Conservation (phyloP, 257 asterid species). For the Salvia miltiorrhiza region DNA sequence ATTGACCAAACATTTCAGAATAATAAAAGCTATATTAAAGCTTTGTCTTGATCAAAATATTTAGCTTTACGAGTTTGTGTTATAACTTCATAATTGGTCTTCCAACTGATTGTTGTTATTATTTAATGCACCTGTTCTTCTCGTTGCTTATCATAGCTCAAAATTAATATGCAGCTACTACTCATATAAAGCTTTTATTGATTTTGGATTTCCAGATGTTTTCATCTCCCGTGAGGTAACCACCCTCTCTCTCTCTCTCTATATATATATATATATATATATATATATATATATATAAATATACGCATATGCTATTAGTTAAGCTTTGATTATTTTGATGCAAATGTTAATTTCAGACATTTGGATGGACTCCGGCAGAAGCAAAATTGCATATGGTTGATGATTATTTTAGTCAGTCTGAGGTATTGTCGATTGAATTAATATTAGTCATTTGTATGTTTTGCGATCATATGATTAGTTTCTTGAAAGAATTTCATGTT, state of each 20-base stretch:
- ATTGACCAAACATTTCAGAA: not conserved
- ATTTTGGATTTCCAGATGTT: slow-evolving; percentile 88
- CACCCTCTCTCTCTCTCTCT: not conserved
- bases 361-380: slow-evolving; percentile 94
- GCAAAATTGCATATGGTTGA: slow-evolving; percentile 86
- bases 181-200: slow-evolving; percentile 80
- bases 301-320: not conserved
- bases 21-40: not conserved
- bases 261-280: not conserved
- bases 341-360: slow-evolving; percentile 47
- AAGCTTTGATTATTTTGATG: slow-evolving; percentile 10
- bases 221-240: slow-evolving; percentile 96
- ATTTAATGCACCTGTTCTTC: not conserved
- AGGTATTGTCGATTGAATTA: slow-evolving; percentile 48
- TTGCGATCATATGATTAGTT: not conserved
- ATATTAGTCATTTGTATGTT: slow-evolving; percentile 11
- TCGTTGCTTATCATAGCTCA: slow-evolving; percentile 17
- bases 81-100: not conserved
- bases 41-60: not conserved
- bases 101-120: not conserved
- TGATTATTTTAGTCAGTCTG: slow-evolving; percentile 69
- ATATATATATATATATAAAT: not conserved
- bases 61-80: not conserved
- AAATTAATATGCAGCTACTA: slow-evolving; percentile 77
- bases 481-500: not conserved